phyloP scores from a whole-genome alignment of 2,329 filamentous ascomycete genomes.

The Xylaria sp. region DNA sequence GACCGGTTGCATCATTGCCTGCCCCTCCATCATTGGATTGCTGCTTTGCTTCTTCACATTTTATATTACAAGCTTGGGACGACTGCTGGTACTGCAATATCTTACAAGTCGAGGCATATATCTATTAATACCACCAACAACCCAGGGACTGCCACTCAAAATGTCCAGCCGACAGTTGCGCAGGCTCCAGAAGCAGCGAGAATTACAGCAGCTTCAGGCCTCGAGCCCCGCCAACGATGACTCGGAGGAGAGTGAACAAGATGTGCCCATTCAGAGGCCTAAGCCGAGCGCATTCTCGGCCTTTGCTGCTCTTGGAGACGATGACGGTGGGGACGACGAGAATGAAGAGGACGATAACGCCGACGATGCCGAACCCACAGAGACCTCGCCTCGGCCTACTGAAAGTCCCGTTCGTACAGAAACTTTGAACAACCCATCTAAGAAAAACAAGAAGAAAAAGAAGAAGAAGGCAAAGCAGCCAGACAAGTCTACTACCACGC shows the following conservation, averaged over 20 bases:
- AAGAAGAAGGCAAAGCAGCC: constrained; percentile 50
- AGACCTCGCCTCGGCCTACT: constrained; percentile 36
- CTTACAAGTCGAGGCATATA: background rate
- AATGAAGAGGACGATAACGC: constrained; percentile 54
- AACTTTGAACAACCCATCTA: constrained; percentile 42
- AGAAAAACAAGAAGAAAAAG: constrained; percentile 53
- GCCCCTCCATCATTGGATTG: constrained; percentile 13
- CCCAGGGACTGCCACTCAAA: background rate
- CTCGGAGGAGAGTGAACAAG: constrained; percentile 50
- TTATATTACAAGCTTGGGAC: background rate
- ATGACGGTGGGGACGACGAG: constrained; percentile 51
- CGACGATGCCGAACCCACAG: constrained; percentile 49
- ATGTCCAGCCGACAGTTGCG: constrained; percentile 50
- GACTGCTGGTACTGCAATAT: background rate
- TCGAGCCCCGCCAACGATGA: constrained; percentile 51
- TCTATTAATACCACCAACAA: background rate
- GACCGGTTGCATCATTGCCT: constrained; percentile 23
- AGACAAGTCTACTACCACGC: constrained; percentile 28
- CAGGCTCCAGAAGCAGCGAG: constrained; percentile 59
- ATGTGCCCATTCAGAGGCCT: constrained; percentile 51
- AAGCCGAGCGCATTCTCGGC: constrained; percentile 60
- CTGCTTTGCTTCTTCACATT: background rate
- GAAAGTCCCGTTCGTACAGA: constrained; percentile 29
- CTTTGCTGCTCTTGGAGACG: constrained; percentile 61
- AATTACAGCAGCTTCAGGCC: constrained; percentile 53